Conservation (phyloP, 2,329 filamentous ascomycete species). For the Pseudogymnoascus sp. region DNA sequence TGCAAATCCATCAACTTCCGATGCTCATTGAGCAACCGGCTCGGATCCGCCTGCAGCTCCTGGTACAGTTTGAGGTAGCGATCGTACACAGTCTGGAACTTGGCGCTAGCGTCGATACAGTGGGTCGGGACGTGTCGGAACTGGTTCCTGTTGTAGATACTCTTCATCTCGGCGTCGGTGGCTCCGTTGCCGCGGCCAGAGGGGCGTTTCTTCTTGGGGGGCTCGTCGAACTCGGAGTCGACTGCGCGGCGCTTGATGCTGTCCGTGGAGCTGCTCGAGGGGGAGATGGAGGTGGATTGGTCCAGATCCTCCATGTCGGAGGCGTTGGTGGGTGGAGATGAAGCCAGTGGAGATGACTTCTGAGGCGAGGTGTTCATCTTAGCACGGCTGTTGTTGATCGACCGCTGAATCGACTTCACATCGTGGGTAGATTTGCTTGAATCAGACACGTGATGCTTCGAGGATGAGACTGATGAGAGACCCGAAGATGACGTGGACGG, state of each 20-base stretch:
- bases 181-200: background rate
- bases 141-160: background rate
- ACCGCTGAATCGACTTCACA: background rate
- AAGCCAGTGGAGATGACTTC: slow-evolving; percentile 58
- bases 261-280: slow-evolving; percentile 11
- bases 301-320: slow-evolving; percentile 46
- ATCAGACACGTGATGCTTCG: slow-evolving; percentile 38
- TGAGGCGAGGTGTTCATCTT: slow-evolving; percentile 49
- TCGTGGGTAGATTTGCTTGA: slow-evolving; percentile 38
- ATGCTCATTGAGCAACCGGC: background rate
- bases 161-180: background rate
- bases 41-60: background rate
- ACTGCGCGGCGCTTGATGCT: background rate
- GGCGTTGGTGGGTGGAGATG: slow-evolving; percentile 56
- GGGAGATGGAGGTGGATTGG: slow-evolving; percentile 19
- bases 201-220: background rate
- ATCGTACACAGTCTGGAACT: background rate
- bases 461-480: slow-evolving; percentile 9
- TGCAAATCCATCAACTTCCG: slow-evolving; percentile 44
- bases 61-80: background rate
- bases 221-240: slow-evolving; percentile 7
- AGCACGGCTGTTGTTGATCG: slow-evolving; percentile 11
- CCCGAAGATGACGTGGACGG: background rate
- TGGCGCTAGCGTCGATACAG: background rate
- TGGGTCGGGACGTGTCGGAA: slow-evolving; percentile 1